phyloP scores from a whole-genome alignment of 768 basidiomycete species.

The Lactifluus pinguis region DNA sequence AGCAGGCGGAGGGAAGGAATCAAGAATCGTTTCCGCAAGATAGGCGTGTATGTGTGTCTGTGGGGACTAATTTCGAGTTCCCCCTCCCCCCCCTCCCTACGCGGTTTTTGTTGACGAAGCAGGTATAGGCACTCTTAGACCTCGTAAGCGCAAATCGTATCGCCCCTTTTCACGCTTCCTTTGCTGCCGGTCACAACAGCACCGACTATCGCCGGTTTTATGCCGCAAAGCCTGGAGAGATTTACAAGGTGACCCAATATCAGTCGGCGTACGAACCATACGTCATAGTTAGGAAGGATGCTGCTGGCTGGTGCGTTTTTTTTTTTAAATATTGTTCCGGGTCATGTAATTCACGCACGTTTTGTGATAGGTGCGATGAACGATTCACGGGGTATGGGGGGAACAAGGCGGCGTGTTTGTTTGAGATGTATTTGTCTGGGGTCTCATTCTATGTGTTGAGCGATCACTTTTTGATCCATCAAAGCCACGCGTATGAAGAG shows the following conservation, averaged over 20 bases:
- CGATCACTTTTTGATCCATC: slow-evolving; percentile 85
- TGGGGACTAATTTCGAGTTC: neutral
- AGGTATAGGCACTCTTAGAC: slow-evolving; percentile 41
- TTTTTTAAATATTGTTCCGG: neutral
- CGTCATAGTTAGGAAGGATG: slow-evolving; percentile 60
- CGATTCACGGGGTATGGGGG: slow-evolving; percentile 86
- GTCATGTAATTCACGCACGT: neutral
- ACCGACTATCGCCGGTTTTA: slow-evolving; percentile 71
- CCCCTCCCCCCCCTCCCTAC: neutral
- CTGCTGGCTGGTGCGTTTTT: slow-evolving; percentile 1
- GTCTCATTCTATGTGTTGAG: slow-evolving; percentile 75
- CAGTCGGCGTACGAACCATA: slow-evolving; percentile 87
- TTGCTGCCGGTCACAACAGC: slow-evolving; percentile 73
- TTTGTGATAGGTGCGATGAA: slow-evolving; percentile 67
- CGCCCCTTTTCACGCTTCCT: slow-evolving; percentile 69
- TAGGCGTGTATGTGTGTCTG: slow-evolving; percentile 47
- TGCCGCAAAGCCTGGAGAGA: slow-evolving; percentile 46
- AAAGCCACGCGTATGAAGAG: slow-evolving; percentile 78
- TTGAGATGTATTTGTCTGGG: slow-evolving; percentile 84
- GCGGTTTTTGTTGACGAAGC: too few species aligned
- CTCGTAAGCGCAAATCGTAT: slow-evolving; percentile 50
- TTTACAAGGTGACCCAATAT: slow-evolving; percentile 71
- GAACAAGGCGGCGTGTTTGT: slow-evolving; percentile 89
- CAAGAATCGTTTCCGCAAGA: slow-evolving; percentile 52
- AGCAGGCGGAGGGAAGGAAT: slow-evolving; percentile 55